Conservation (phyloP, 257 asterid genomes). For the Solanum medicagineum region DNA sequence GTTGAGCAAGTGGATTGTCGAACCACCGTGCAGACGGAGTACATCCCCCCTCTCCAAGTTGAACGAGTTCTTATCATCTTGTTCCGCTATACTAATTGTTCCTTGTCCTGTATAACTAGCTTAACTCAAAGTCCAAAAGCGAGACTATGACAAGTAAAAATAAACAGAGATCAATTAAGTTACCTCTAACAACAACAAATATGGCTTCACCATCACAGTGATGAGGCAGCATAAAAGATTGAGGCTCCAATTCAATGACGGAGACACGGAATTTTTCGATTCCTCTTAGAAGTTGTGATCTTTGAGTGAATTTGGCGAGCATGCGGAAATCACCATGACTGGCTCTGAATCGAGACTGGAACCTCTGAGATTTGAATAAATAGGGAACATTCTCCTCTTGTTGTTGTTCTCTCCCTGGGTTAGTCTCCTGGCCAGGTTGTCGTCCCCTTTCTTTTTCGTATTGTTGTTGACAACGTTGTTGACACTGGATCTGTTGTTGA, state of each 20-base stretch:
- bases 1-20: conserved; percentile 22
- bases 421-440: not conserved
- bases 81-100: conserved; percentile 7
- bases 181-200: conserved; percentile 5
- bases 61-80: conserved; percentile 12
- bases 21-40: conserved; percentile 22
- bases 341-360: conserved; percentile 9
- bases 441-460: not conserved
- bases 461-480: not conserved
- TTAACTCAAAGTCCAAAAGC: not conserved
- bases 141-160: not conserved
- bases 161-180: not conserved
- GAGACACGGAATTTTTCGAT: conserved; percentile 25
- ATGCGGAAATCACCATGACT: conserved; percentile 24
- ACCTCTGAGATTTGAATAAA: conserved; percentile 15
- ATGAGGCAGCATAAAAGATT: conserved; percentile 32
- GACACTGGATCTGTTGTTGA: not conserved
- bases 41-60: conserved; percentile 29
- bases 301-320: conserved; percentile 22
- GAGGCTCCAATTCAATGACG: conserved; percentile 24
- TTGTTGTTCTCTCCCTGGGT: not conserved
- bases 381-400: conserved; percentile 13
- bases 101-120: conserved; percentile 10
- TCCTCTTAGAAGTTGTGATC: conserved; percentile 24
- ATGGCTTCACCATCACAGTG: conserved; percentile 30